Conservation (phyloP, 768 basidiomycete genomes). For the Agaricus subrufescens region DNA sequence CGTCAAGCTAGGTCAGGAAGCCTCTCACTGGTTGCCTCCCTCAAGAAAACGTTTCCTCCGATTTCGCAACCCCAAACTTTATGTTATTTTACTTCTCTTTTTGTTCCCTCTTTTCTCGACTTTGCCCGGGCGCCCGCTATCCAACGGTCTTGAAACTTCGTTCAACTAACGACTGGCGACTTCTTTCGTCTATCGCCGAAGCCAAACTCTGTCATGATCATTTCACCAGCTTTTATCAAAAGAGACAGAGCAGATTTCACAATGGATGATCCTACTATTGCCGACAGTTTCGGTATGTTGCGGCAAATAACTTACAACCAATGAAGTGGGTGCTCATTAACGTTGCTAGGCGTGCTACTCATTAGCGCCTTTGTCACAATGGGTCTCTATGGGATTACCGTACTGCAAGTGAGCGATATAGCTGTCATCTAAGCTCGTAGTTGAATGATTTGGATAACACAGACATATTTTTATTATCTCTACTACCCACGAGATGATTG, state of each 20-base stretch:
- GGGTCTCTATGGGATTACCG: conserved; percentile 39
- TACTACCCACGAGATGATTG: conserved; percentile 33
- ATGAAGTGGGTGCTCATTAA: background rate
- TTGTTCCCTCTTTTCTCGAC: too few relatives aligned
- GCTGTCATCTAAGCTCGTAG: background rate
- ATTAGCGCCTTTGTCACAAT: conserved; percentile 31
- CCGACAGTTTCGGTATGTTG: conserved; percentile 28
- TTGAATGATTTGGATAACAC: background rate
- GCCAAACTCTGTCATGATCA: too few relatives aligned
- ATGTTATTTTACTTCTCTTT: too few relatives aligned
- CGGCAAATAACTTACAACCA: background rate
- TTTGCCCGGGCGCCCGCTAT: too few relatives aligned
- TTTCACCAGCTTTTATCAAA: too few relatives aligned
- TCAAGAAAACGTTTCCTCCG: too few relatives aligned
- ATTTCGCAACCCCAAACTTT: too few relatives aligned
- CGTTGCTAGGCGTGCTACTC: conserved; percentile 28
- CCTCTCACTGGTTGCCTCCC: too few relatives aligned
- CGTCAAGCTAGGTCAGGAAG: background rate
- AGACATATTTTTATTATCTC: conserved; percentile 40
- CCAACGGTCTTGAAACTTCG: too few relatives aligned
- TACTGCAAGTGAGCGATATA: conserved; percentile 28
- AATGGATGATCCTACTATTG: conserved; percentile 8
- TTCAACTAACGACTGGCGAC: too few relatives aligned
- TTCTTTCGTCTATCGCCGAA: too few relatives aligned
- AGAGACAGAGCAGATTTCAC: too few relatives aligned